Percentiles rank a stretch among this genome's conserved stretches.
phyloP scores from a whole-genome alignment of 495 filamentous ascomycete species.

The Tuber indicum region DNA sequence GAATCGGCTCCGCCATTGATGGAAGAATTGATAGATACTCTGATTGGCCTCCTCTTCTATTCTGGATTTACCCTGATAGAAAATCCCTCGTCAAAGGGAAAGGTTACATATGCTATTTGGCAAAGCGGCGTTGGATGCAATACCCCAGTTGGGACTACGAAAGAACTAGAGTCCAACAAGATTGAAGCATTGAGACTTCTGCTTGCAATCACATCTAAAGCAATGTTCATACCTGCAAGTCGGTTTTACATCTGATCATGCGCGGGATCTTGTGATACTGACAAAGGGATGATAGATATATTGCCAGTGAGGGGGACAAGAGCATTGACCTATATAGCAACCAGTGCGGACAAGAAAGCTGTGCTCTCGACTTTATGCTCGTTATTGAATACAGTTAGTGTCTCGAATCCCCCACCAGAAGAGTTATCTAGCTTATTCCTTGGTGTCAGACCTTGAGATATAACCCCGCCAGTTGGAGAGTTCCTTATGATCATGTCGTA shows the following conservation, averaged over 20 bases:
- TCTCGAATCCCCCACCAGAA: not conserved
- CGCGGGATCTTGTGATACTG: slow-evolving; percentile 11
- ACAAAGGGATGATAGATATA: slow-evolving; percentile 46
- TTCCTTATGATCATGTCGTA: slow-evolving; percentile 89
- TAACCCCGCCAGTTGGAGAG: slow-evolving; percentile 88
- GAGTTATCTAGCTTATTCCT: not conserved
- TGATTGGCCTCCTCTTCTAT: slow-evolving; percentile 87
- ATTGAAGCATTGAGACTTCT: slow-evolving; percentile 83
- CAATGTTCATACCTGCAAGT: slow-evolving; percentile 85
- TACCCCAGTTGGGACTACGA: slow-evolving; percentile 75
- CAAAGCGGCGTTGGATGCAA: slow-evolving; percentile 96
- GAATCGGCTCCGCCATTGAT: slow-evolving; percentile 83
- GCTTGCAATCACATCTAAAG: slow-evolving; percentile 77
- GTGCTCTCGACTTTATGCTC: slow-evolving; percentile 88
- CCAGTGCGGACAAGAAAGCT: slow-evolving; percentile 81
- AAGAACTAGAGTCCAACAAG: slow-evolving; percentile 84
- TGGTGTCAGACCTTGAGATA: slow-evolving; percentile 75
- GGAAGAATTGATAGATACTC: slow-evolving; percentile 86
- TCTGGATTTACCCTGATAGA: slow-evolving; percentile 77
- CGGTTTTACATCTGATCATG: slow-evolving; percentile 36
- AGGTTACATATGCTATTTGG: slow-evolving; percentile 93
- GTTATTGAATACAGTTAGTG: slow-evolving; percentile 83
- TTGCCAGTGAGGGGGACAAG: slow-evolving; percentile 79
- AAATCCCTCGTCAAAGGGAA: slow-evolving; percentile 53
- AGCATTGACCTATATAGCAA: slow-evolving; percentile 83